These are phyloP conservation scores for Colletotrichum sp. DNA, from an alignment of 2,329 filamentous ascomycete genomes.

Conservation along the genomic window DNA sequence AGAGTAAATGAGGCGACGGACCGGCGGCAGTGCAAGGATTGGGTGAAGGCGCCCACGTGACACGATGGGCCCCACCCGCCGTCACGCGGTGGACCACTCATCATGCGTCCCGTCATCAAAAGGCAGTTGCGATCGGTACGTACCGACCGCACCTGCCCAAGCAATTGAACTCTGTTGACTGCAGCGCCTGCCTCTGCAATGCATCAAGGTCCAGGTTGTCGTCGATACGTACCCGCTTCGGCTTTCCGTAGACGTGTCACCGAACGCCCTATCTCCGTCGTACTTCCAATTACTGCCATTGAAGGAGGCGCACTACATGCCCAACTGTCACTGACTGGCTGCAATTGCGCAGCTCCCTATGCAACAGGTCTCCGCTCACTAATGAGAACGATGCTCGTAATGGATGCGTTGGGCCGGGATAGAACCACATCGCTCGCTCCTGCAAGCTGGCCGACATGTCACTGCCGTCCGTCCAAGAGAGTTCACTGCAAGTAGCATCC, in stretches of 20 bases:
- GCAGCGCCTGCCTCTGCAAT: not conserved
- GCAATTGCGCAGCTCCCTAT: not conserved
- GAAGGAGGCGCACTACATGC: not conserved
- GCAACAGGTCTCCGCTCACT: not conserved
- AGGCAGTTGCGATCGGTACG: not conserved
- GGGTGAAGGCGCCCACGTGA: conserved; percentile 13
- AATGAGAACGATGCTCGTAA: not conserved
- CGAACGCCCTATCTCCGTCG: conserved; percentile 14
- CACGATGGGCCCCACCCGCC: not conserved
- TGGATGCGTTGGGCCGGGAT: not conserved
- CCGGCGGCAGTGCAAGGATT: conserved; percentile 21
- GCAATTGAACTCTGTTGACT: not conserved
- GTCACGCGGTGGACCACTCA: conserved; percentile 20
- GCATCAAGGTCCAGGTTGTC: not conserved
- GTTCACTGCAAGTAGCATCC: not conserved
- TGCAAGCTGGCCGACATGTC: not conserved
- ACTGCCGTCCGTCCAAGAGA: not conserved
- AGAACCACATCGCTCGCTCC: not conserved
- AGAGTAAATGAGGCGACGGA: conserved; percentile 23
- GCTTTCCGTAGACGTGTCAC: conserved; percentile 18
- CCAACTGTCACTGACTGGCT: not conserved
- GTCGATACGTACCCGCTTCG: conserved; percentile 9
- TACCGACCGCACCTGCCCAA: not conserved
- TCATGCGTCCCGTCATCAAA: conserved; percentile 19
- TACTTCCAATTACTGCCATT: not conserved